Evolutionary conservation across 2,329 filamentous ascomycete species (phyloP), one percentile per base, ranked within the genome.

Genomic region (Fusarium xyrophilum): DNA sequence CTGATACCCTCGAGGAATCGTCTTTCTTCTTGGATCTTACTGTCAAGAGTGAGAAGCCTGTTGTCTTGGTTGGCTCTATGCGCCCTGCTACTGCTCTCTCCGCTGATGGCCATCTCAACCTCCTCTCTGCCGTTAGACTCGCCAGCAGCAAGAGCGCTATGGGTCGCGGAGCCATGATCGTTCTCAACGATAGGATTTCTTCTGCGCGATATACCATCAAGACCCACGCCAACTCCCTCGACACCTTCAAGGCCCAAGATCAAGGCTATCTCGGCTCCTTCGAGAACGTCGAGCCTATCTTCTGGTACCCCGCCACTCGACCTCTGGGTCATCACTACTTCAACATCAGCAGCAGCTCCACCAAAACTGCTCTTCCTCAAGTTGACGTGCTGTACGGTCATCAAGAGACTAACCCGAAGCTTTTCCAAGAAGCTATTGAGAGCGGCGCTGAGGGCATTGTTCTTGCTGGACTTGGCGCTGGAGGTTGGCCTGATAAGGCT

Each of bases 11-110:
- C 1, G 87, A 89, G 70, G 87, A 89, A 73, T 84, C 85, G 0
- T 84, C 86, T 6, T 89, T 89, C 78, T 89, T 88, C 77, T 76
- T 90, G 8, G 84, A 89, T 55, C 74, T 86, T 4, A 87, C 85
- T 0, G 73, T 88, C 13, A 82, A 82, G 64, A 85, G 82, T 27
- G 79, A 79, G 39, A 89, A 89, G 74, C 87, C 88, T 1, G 79
- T 90, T 4, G 82, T 89, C 1, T 67, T 87, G 14, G 86, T 88
- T 1, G 88, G 87, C 14, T 82, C 88, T 8, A 90, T 90, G 87
- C 80, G 88, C 7, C 88, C 87, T 6, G 83, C 86, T 0, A 89
- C 87, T 0, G 87, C 86, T 4, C 79, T 89, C 67, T 86, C 84
- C 39, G 86, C 88, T 6, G 88, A 90, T 62, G 88, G 88, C 0